Base-by-base conservation (phyloP, 1,139 yeast genomes). In the Ashbya aceris region DNA sequence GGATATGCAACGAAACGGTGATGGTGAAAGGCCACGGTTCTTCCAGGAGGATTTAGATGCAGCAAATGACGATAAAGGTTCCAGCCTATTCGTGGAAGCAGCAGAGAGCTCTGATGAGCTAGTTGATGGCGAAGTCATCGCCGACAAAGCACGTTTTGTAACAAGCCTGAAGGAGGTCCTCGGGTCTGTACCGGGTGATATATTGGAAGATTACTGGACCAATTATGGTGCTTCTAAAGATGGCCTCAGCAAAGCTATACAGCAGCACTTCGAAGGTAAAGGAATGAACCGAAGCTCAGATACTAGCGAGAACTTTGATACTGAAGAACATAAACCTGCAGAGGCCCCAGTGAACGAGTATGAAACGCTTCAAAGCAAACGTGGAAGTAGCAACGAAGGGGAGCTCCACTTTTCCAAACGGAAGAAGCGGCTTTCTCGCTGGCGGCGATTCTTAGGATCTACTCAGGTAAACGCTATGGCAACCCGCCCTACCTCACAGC, bases 401-500 rank as follows among this genome's bases (percentile, higher is more conserved):
- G 11, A 5, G 4, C 13, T 29, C 11, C 23, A 4, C 17, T 4
- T 32, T 32, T 12, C 5, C 6, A 32, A 45, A 23, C 44, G 46
- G 28, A 40, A 33, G 12, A 47, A 46, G 34, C 45, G 41, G 7
- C 28, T 39, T 12, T 23, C 38, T 9, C 33, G 35, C 13, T 66
- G 69, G 69, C 54, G 63, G 39, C 60, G 70, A 29, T 81, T 70
- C 53, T 68, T 86, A 20, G 96, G 96, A 0, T 71, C 86, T 1
- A 53, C 85, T 26, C 80, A 79, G 47, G 76, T 83, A 0, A 79
- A 77, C 41, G 89, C 86, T 1, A 82, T 89, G 84, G 87, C 94
- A 8, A 85, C 95, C 0, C 66, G 95, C 39, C 85, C 93, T 0
- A 81, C 84, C 0, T 53, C 70, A 33, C 67, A 66, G 36, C 72